These are phyloP conservation scores for Carex arenaria DNA, from an alignment of 202 grass and related monocot species.

Conservation along the genomic window DNA sequence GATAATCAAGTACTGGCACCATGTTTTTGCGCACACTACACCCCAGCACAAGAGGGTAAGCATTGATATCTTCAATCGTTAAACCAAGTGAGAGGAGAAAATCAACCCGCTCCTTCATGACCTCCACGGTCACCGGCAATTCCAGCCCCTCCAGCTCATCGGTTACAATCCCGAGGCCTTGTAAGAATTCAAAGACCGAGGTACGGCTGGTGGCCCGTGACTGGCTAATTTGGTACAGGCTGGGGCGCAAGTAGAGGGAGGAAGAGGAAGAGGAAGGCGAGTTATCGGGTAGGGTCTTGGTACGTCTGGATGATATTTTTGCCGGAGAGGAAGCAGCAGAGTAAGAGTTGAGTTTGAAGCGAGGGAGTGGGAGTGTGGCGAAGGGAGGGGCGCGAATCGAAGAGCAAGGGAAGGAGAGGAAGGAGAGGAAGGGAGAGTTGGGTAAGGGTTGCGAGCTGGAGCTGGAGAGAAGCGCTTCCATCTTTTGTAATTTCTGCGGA, in stretches of 20 bases:
- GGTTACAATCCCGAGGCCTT: conserved; percentile 56
- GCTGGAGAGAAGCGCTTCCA: conserved; percentile 71
- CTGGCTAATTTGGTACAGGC: conserved; percentile 64
- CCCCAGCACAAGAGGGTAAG: conserved; percentile 81
- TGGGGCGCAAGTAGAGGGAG: conserved; percentile 73
- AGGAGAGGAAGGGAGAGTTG: conserved; percentile 35
- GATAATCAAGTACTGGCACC: conserved; percentile 91
- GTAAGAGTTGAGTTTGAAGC: conserved; percentile 14
- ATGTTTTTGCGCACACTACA: conserved; percentile 98
- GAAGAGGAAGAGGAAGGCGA: conserved; percentile 19
- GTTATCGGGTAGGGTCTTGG: background rate
- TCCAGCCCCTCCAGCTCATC: conserved; percentile 74
- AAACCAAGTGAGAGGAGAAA: conserved; percentile 79
- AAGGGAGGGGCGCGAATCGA: conserved; percentile 7
- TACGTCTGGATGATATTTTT: conserved; percentile 7
- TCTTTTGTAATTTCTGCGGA: conserved; percentile 29
- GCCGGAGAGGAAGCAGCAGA: conserved; percentile 32
- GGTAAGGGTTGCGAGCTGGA: conserved; percentile 41
- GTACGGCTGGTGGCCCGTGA: conserved; percentile 50
- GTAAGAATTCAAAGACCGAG: conserved; percentile 67
- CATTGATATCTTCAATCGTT: conserved; percentile 54
- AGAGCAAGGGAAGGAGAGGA: conserved; percentile 25
- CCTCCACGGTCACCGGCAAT: conserved; percentile 74
- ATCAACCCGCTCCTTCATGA: conserved; percentile 87
- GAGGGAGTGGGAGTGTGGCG: conserved; percentile 1